phyloP scores from a whole-genome alignment of 75 land plant genomes.

The Isoetes taiwanensis region DNA sequence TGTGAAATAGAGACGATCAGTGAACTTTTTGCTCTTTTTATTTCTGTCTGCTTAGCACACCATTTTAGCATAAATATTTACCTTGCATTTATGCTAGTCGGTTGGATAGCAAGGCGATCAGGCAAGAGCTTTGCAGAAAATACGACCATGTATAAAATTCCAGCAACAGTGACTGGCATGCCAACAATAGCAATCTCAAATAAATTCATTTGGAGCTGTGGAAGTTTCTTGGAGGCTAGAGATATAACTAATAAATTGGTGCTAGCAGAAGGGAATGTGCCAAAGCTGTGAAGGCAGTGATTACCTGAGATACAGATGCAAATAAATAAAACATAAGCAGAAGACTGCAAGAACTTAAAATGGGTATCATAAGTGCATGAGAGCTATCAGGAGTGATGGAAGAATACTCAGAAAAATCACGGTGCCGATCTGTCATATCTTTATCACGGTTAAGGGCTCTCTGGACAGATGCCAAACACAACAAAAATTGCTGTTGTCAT shows the following conservation, averaged over 20 bases:
- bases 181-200: slow-evolving; percentile 35
- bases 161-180: slow-evolving; percentile 29
- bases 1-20: slow-evolving; percentile 7
- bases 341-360: too few species aligned
- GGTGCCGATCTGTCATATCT: too few species aligned
- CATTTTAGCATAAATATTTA: not conserved
- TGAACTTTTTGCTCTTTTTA: not conserved
- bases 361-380: too few species aligned
- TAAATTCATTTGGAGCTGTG: slow-evolving; percentile 25
- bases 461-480: too few species aligned
- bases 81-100: slow-evolving; percentile 23
- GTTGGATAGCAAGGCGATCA: slow-evolving; percentile 14
- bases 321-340: too few species aligned
- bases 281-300: too few species aligned
- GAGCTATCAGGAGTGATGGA: too few species aligned
- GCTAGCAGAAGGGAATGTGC: too few species aligned
- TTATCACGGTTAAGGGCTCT: too few species aligned
- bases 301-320: too few species aligned
- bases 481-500: too few species aligned
- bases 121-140: slow-evolving; percentile 25
- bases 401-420: too few species aligned
- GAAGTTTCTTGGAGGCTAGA: slow-evolving; percentile 28
- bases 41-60: not conserved
- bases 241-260: slow-evolving; percentile 32
- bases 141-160: slow-evolving; percentile 23